Base-by-base conservation (phyloP, 257 asterid genomes). In the Capsicum baccatum region DNA sequence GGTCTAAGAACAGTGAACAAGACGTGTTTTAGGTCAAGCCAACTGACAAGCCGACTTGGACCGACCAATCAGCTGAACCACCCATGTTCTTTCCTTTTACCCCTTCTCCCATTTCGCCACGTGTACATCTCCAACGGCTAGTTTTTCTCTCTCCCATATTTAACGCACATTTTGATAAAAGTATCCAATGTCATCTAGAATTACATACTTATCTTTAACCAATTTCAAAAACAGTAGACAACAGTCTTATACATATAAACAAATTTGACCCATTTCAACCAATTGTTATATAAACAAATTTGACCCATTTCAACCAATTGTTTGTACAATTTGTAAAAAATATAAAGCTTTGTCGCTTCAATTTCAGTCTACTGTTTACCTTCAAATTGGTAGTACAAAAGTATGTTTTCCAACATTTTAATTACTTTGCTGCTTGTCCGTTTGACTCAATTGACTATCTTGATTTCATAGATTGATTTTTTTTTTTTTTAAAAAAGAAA, bases 121-220 rank as follows among this genome's bases (percentile, higher is more conserved):
- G 91, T 90, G 91, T 87, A 76, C 68, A 0, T 5, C 6, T 1
- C 3, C 84, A 93, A 93, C 97, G 95, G 97, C 97, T 93, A 93
- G 86, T 91, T 89, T 85, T 37, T 81, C 0, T n/a, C 44, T 19
- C 26, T 37, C 19, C 81, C 35, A 26, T 47, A 26, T 21, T 35
- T 10, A 8, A 26, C 33, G 33, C 33, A 26, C 33, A 26, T 26
- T 26, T 26, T 26, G 33, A 26, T 26, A 26, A 26, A 26, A 26
- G 33, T 26, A 26, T 26, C 33, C 33, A 26, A 26, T 26, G 44
- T 57, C 44, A 80, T 26, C 39, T 13, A 4, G 0, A 59, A 13
- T 15, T 39, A 3, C 55, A 15, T 74, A 74, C 39, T n/a, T 71
- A 71, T 71, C 79, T 48, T 44, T n/a, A 17, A 5, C 13, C 58